Evolutionary conservation across 306 rosid species (phyloP), one percentile per base, ranked within the genome.

Genomic region (Prosopis cineraria): DNA sequence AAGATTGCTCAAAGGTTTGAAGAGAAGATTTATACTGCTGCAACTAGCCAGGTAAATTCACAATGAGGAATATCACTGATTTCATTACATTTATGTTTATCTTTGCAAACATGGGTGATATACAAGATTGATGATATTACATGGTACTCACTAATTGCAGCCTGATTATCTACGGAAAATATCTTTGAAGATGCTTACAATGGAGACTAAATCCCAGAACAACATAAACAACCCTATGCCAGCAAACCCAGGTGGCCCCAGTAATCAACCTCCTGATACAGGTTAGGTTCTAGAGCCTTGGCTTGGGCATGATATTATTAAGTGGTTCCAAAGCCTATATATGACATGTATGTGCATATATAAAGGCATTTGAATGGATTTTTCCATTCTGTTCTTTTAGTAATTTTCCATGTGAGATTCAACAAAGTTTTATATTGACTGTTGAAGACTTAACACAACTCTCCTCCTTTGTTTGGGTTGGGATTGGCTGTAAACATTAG

Each of bases 1-100:
- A 88, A 87, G 78, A 94, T 92, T 78, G 97, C 96, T 79, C 83
- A 79, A 70, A 89, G 97, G 81, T 89, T 90, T 81, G 96, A 95
- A 84, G 98, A 92, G 70, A 89, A 92, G 83, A 83, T 92, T 80
- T 92, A 84, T 77, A 62, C 81, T 70, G 91, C 90, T 50, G 92
- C 97, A 73, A 83, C 86, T 55, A 92, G 82, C 73, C 90, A 90
- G 96, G 97, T 94, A 81, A 40, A 58, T 70, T 19, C 17, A 43
- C 27, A 43, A 53, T 62, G 17, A 36, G 3, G 5, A 13, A 2
- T 9, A 24, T 9, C 12, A 52, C 25, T 8, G 10, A 19, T 52
- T 2, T 40, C 44, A 8, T 40, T 40, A 5, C 44, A 40, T 40
- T 40, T 40, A 10, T 40, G 6, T 40, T 73, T 40, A 40, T 6